phyloP scores from a whole-genome alignment of 345 rosid species.

The Lumnitzera racemosa region DNA sequence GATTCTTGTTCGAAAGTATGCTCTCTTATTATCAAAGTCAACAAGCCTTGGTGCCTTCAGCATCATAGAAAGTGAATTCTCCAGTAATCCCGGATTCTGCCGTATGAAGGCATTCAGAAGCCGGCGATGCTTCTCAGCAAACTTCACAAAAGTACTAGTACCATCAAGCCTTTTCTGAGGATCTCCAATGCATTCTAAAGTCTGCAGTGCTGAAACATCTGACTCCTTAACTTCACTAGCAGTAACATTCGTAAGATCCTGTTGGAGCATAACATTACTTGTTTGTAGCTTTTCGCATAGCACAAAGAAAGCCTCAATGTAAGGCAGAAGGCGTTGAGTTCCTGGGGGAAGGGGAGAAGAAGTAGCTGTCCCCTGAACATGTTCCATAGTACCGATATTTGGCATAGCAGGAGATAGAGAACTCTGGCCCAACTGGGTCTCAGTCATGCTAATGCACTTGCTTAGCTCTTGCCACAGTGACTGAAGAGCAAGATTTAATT shows the following conservation, averaged over 20 bases:
- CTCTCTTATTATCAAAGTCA: constrained; percentile 91
- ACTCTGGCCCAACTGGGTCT: constrained; percentile 72
- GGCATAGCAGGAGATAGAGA: constrained; percentile 29
- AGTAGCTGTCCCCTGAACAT: constrained; percentile 49
- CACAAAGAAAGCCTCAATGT: constrained; percentile 94
- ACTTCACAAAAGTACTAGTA: constrained; percentile 68
- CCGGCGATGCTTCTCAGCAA: constrained; percentile 92
- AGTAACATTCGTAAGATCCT: constrained; percentile 58
- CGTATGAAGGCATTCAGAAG: constrained; percentile 83
- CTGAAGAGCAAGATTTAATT: constrained; percentile 64
- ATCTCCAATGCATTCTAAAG: constrained; percentile 34
- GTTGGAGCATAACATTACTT: constrained; percentile 42
- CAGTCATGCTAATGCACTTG: constrained; percentile 78
- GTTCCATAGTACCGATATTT: constrained; percentile 46
- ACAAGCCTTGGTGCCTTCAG: constrained; percentile 88
- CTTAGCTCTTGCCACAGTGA: constrained; percentile 93
- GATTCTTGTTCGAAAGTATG: constrained; percentile 90
- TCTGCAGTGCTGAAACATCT: constrained; percentile 35
- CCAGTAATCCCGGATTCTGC: constrained; percentile 81
- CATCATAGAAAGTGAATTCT: constrained; percentile 89
- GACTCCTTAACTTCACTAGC: constrained; percentile 81
- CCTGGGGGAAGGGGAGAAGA: constrained; percentile 86
- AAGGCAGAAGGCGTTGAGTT: constrained; percentile 86
- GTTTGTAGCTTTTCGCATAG: constrained; percentile 87
- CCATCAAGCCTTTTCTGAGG: constrained; percentile 71